A percentile compares a stretch with the other conserved stretches of the same genome.
Conservation (phyloP, 163 green algal genomes). For the Scenedesmus sp. region DNA sequence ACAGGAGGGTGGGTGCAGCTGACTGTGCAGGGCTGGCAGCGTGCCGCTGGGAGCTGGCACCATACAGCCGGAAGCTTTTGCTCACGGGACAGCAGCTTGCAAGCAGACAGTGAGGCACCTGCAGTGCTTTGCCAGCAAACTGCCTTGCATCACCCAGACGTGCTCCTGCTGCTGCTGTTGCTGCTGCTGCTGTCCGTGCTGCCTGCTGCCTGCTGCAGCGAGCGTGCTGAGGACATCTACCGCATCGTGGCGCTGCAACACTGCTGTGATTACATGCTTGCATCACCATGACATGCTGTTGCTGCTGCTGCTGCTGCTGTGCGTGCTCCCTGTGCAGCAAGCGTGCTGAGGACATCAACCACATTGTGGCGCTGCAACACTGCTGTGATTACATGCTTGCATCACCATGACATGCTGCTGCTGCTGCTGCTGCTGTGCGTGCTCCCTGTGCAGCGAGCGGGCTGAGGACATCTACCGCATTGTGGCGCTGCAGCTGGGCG, state of each 20-base stretch:
- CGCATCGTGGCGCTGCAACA: too few species aligned
- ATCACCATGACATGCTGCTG: neutral
- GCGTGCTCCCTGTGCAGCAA: neutral
- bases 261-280: too few species aligned
- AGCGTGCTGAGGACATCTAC: too few species aligned
- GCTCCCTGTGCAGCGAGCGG: conserved; percentile 59
- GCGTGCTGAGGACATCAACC: too few species aligned
- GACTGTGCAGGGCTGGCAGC: neutral
- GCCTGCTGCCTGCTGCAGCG: too few species aligned
- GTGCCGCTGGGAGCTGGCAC: neutral
- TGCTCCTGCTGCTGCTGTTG: neutral
- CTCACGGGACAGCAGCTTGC: neutral
- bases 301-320: neutral
- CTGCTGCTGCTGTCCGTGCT: neutral
- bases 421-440: neutral
- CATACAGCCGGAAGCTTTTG: neutral
- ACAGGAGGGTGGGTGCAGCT: neutral
- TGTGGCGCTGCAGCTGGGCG: conserved; percentile 57
- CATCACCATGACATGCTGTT: neutral
- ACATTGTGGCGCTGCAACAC: too few species aligned
- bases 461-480: conserved; percentile 81
- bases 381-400: too few species aligned
- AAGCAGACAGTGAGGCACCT: neutral
- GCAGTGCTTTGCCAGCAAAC: too few species aligned
- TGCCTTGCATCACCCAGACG: too few species aligned